Conservation (phyloP, 2,329 filamentous ascomycete species). For the Fusarium hainanense region DNA sequence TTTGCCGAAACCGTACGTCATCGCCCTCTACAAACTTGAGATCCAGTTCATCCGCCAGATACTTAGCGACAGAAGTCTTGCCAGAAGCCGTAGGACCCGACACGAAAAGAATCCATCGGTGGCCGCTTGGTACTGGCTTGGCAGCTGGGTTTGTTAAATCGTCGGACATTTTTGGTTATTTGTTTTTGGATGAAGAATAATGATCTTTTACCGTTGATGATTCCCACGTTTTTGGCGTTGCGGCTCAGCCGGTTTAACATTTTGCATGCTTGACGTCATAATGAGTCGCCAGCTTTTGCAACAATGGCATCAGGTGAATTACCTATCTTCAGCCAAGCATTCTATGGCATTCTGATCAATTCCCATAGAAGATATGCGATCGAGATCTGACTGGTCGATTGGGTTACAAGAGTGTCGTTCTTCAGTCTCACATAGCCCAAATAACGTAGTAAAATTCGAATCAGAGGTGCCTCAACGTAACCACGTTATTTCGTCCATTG, state of each 20-base stretch:
- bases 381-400: not conserved
- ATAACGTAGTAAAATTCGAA: too few relatives aligned
- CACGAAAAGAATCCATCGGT: conserved; percentile 35
- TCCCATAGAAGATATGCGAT: too few relatives aligned
- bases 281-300: not conserved
- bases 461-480: too few relatives aligned
- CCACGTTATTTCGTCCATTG: too few relatives aligned
- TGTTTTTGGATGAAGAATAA: fast-evolving
- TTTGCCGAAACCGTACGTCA: not conserved
- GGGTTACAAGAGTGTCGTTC: too few relatives aligned
- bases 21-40: conserved; percentile 33
- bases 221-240: fast-evolving
- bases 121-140: conserved; percentile 5
- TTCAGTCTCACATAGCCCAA: too few relatives aligned
- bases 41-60: conserved; percentile 15
- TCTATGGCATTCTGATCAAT: not conserved
- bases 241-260: not conserved
- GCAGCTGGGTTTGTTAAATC: not conserved
- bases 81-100: conserved; percentile 31
- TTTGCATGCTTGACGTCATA: conserved; percentile 13
- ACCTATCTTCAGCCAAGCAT: not conserved
- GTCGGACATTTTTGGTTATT: not conserved
- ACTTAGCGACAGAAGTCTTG: conserved; percentile 26
- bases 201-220: fast-evolving
- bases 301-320: not conserved